Conservation (phyloP, 805 yeast genomes). For the Tetrapisispora taiwanensis region DNA sequence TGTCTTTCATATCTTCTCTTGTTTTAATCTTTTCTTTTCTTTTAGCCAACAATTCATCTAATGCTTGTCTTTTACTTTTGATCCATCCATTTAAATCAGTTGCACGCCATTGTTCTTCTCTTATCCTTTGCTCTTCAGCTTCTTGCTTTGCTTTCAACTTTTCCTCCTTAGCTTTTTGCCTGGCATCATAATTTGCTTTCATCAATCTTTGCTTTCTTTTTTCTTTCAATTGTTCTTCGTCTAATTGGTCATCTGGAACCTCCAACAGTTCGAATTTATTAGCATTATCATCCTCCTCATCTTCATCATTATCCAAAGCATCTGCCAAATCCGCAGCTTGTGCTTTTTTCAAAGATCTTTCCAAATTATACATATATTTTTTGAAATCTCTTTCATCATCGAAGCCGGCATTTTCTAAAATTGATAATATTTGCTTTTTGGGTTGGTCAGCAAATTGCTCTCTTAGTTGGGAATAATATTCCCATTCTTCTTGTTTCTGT, state of each 20-base stretch:
- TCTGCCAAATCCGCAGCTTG: conserved; percentile 56
- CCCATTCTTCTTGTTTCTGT: conserved; percentile 72
- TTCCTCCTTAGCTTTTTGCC: conserved; percentile 71
- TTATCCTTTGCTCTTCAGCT: conserved; percentile 47
- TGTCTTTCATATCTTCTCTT: conserved; percentile 68
- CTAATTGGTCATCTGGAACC: conserved; percentile 72
- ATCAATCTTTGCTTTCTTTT: conserved; percentile 74
- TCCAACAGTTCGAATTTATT: conserved; percentile 63
- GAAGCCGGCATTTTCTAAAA: conserved; percentile 64
- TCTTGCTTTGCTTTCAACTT: conserved; percentile 56
- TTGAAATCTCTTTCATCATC: conserved; percentile 63
- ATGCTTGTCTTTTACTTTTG: conserved; percentile 49
- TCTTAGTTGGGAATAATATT: conserved; percentile 53
- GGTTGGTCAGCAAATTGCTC: conserved; percentile 41
- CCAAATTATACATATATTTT: conserved; percentile 54
- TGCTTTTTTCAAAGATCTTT: conserved; percentile 59
- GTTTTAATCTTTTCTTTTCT: conserved; percentile 61
- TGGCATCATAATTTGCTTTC: conserved; percentile 83
- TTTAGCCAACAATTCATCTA: conserved; percentile 47
- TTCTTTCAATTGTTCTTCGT: conserved; percentile 72
- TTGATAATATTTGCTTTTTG: conserved; percentile 44
- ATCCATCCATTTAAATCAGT: conserved; percentile 75
- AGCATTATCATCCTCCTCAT: conserved; percentile 34
- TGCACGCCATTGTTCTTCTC: conserved; percentile 71
- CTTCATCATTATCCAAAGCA: conserved; percentile 39